phyloP scores from a whole-genome alignment of 73 alveolate genomes.

The Paramecium bursaria region DNA sequence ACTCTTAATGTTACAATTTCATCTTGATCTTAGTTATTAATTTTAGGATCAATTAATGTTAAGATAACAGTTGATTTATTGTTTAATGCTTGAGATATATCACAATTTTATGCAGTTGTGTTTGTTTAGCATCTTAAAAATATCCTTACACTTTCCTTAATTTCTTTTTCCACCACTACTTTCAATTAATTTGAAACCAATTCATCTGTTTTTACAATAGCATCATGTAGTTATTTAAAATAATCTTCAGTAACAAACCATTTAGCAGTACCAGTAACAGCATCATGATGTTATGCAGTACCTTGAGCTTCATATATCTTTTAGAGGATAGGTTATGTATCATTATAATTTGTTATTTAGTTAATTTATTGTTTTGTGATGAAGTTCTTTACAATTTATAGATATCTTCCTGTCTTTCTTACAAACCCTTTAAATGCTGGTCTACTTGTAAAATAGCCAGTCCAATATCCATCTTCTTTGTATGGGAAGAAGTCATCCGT shows the following conservation, averaged over 20 bases:
- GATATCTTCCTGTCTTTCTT: slow-evolving; percentile 71
- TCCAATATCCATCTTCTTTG: slow-evolving; percentile 89
- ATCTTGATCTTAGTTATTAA: not conserved
- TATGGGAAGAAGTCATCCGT: slow-evolving; percentile 89
- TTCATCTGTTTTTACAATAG: slow-evolving; percentile 18
- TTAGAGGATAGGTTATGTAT: not conserved
- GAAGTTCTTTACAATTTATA: slow-evolving; percentile 18
- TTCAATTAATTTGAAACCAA: not conserved
- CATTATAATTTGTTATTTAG: not conserved
- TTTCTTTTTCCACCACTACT: slow-evolving; percentile 7
- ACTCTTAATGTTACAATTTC: not conserved
- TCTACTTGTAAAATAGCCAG: slow-evolving; percentile 95
- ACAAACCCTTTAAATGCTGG: slow-evolving; percentile 85
- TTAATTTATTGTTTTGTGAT: not conserved
- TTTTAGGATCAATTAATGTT: slow-evolving; percentile 17
- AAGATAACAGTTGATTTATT: not conserved
- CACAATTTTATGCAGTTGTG: slow-evolving; percentile 23
- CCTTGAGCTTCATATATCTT: slow-evolving; percentile 64
- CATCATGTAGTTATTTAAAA: slow-evolving; percentile 16
- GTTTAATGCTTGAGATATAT: slow-evolving; percentile 24
- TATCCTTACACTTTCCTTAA: not conserved
- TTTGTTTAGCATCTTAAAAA: slow-evolving; percentile 1
- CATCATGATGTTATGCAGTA: slow-evolving; percentile 86
- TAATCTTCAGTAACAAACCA: slow-evolving; percentile 87
- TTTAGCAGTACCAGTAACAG: slow-evolving; percentile 93